phyloP scores from a whole-genome alignment of 1,139 yeast species.

The Candida buenavistaensis region DNA sequence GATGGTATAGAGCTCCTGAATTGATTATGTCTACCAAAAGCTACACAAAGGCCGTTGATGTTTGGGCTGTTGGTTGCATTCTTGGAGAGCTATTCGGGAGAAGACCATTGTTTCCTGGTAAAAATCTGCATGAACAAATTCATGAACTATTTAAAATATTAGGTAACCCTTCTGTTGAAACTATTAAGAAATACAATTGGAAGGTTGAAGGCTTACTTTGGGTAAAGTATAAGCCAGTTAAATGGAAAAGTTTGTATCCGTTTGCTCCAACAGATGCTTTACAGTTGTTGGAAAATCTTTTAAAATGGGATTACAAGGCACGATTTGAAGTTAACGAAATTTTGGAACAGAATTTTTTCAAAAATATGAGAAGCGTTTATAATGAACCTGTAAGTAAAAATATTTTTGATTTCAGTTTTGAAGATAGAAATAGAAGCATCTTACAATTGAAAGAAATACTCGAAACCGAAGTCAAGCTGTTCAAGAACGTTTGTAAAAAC shows the following conservation, averaged over 20 bases:
- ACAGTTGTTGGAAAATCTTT: slow-evolving; percentile 43
- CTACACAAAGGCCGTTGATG: slow-evolving; percentile 61
- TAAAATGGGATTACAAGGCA: slow-evolving; percentile 59
- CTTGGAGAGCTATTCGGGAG: slow-evolving; percentile 73
- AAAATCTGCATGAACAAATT: slow-evolving; percentile 63
- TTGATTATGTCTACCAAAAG: slow-evolving; percentile 62
- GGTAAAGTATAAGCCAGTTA: slow-evolving; percentile 25
- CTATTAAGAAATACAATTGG: slow-evolving; percentile 34
- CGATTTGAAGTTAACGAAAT: slow-evolving; percentile 52
- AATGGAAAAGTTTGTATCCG: slow-evolving; percentile 58
- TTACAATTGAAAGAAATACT: slow-evolving; percentile 45
- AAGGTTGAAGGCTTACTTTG: slow-evolving; percentile 16
- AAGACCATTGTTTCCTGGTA: slow-evolving; percentile 70
- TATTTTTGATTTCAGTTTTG: slow-evolving; percentile 64
- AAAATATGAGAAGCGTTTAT: slow-evolving; percentile 43
- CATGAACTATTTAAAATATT: slow-evolving; percentile 60
- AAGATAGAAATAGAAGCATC: slow-evolving; percentile 36
- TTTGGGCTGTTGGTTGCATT: slow-evolving; percentile 86
- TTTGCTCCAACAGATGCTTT: slow-evolving; percentile 52
- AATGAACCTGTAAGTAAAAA: slow-evolving; percentile 51
- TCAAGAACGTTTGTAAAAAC: slow-evolving; percentile 19
- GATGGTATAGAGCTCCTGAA: slow-evolving; percentile 97
- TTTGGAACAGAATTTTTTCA: slow-evolving; percentile 52
- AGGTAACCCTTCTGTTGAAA: slow-evolving; percentile 57
- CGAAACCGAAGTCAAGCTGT: slow-evolving; percentile 43